These are phyloP conservation scores for Fabrea salina DNA, from an alignment of 169 alveolate genomes.

Conservation along the genomic window DNA sequence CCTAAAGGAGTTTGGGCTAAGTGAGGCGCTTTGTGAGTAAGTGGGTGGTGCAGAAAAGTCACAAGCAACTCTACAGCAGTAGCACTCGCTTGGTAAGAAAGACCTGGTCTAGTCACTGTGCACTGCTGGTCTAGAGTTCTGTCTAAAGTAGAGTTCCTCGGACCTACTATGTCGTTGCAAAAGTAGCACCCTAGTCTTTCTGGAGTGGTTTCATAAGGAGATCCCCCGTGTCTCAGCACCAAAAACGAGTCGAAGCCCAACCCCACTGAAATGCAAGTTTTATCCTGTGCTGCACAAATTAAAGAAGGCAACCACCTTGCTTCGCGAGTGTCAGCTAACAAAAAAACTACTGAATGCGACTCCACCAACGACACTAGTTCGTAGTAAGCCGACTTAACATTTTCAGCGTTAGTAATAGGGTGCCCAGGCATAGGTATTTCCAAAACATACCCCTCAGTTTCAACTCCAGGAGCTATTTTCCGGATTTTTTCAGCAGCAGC, in stretches of 20 bases:
- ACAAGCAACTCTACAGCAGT: slow-evolving; percentile 87
- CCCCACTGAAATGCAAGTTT: slow-evolving; percentile 89
- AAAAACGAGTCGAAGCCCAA: slow-evolving; percentile 93
- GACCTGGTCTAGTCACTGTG: slow-evolving; percentile 93
- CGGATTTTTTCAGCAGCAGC: slow-evolving; percentile 83
- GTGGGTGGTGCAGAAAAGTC: slow-evolving; percentile 82
- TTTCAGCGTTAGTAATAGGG: slow-evolving; percentile 53
- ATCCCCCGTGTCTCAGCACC: slow-evolving; percentile 87
- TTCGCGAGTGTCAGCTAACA: slow-evolving; percentile 92
- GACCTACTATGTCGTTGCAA: slow-evolving; percentile 92
- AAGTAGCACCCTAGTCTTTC: slow-evolving; percentile 90
- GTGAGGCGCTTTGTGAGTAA: slow-evolving; percentile 70
- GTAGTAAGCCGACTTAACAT: slow-evolving; percentile 32
- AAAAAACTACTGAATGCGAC: slow-evolving; percentile 83
- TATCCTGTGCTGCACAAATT: slow-evolving; percentile 70
- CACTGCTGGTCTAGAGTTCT: slow-evolving; percentile 94
- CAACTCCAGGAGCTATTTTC: slow-evolving; percentile 83
- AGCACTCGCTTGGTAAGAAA: slow-evolving; percentile 83
- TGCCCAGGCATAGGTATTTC: slow-evolving; percentile 95
- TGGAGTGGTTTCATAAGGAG: slow-evolving; percentile 35
- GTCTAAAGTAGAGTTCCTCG: slow-evolving; percentile 86
- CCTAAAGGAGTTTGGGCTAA: neutral
- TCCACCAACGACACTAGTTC: slow-evolving; percentile 61
- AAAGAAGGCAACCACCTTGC: slow-evolving; percentile 93
- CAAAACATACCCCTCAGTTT: slow-evolving; percentile 67